Evolutionary conservation across 768 basidiomycete genomes (phyloP), one percentile per base, ranked within the genome.

Genomic region (Lactifluus hygrophoroides): DNA sequence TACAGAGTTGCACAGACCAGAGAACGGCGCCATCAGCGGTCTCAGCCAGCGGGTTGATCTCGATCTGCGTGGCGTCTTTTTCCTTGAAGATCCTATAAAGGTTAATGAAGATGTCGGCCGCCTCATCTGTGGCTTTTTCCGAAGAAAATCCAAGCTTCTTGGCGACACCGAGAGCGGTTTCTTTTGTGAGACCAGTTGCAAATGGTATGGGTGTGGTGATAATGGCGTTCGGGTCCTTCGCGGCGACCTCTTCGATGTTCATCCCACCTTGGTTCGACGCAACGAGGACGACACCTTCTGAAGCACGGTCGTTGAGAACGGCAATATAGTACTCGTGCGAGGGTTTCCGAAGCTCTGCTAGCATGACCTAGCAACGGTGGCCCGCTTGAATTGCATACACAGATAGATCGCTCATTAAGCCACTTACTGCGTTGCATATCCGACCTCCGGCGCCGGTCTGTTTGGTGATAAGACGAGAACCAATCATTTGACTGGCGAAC

Each of bases 221-320:
- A 73, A 99, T 98, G 40, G 96, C 90, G 37, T 76, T 75, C 35
- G 96, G 96, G 68, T 96, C 92, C 66, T 94, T 92, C 30, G 91
- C 90, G 27, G 96, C 96, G 47, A 99, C 96, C 68, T 99, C 96
- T 72, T 99, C 96, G 68, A 99, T 99, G 74, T 98, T 98, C 96
- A 99, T 99, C 57, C 96, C 96, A 56, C 96, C 96, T 69, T 97
- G 94, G 19, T 80, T 80, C 44, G 96, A 98, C 19, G 86, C 86
- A 54, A 99, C 95, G 47, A 99, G 81, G 30, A 97, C 96, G 44
- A 93, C 90, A 14, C 90, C 87, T 60, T 92, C 86, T 6, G 86
- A 77, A 14, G 81, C 82, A 65, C 96, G 90, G 78, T 99, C 96
- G 69, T 97, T 97, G 54, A 99, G 82, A 32, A 98, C 83, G 14